phyloP scores from a whole-genome alignment of 1,284 basidiomycete genomes.

The Fomitopsis schrenkii region DNA sequence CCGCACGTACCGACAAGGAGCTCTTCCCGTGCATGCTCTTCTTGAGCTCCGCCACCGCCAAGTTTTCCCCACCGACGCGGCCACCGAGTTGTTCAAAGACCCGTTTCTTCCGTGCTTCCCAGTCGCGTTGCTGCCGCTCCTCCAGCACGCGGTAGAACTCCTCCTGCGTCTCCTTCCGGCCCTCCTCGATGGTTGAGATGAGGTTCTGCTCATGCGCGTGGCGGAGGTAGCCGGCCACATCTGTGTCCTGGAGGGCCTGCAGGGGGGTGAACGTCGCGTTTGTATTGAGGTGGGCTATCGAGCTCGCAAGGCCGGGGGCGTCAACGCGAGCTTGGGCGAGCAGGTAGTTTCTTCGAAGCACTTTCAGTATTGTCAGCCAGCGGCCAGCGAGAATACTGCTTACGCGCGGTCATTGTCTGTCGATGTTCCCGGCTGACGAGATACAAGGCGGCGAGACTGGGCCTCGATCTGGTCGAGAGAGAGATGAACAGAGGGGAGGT shows the following conservation, averaged over 20 bases:
- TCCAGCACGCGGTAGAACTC: conserved; percentile 83
- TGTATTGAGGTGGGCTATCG: conserved; percentile 80
- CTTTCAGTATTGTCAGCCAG: neutral
- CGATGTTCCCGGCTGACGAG: conserved; percentile 58
- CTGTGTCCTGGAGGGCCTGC: conserved; percentile 87
- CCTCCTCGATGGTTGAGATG: conserved; percentile 91
- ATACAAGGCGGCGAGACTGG: conserved; percentile 77
- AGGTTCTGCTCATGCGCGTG: conserved; percentile 94
- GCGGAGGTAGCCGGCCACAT: conserved; percentile 84
- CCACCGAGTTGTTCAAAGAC: conserved; percentile 89
- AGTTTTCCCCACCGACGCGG: conserved; percentile 50
- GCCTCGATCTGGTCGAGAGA: conserved; percentile 91
- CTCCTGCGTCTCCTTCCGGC: conserved; percentile 79
- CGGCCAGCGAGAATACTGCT: conserved; percentile 20
- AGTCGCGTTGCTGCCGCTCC: conserved; percentile 73
- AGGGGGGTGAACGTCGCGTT: conserved; percentile 85
- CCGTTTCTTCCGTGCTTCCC: conserved; percentile 87
- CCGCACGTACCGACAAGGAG: conserved; percentile 43
- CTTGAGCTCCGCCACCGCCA: conserved; percentile 52
- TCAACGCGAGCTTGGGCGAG: conserved; percentile 90
- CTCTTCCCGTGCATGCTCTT: conserved; percentile 57
- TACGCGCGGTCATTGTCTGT: conserved; percentile 73
- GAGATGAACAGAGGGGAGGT: conserved; percentile 82
- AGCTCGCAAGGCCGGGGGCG: conserved; percentile 72
- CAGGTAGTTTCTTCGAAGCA: conserved; percentile 62